Percentiles rank a stretch among this genome's conserved stretches.
Evolutionary conservation across 2,329 filamentous ascomycete species (phyloP).

Genomic region (Aspergillus cejpii): DNA sequence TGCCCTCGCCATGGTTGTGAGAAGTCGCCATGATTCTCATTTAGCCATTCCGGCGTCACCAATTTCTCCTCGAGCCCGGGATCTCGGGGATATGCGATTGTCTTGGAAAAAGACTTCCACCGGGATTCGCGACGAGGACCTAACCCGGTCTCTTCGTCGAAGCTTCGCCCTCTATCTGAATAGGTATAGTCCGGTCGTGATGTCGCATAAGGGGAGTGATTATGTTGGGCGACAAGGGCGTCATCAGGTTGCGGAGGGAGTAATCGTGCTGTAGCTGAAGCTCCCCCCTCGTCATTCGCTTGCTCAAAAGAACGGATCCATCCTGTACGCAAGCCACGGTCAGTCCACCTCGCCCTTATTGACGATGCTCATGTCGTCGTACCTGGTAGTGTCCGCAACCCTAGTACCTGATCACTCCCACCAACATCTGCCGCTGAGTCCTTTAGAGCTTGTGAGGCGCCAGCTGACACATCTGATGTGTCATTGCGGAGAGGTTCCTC

Average conservation of each 20-base stretch:
- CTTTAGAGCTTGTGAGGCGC: conserved; percentile 15
- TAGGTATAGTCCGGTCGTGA: conserved; percentile 18
- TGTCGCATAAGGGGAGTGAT: conserved; percentile 35
- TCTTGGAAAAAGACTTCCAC: conserved; percentile 42
- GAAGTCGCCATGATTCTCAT: conserved; percentile 41
- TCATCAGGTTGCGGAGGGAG: conserved; percentile 35
- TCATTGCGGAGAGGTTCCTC: conserved; percentile 14
- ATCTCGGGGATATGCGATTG: conserved; percentile 39
- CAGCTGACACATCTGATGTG: conserved; percentile 17
- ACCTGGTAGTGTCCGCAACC: conserved; percentile 36
- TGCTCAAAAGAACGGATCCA: conserved; percentile 42
- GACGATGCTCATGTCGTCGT: conserved; percentile 7
- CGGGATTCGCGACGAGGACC: conserved; percentile 36
- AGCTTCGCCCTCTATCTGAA: conserved; percentile 4
- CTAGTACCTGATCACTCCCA: conserved; percentile 7
- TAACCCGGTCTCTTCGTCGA: conserved; percentile 5
- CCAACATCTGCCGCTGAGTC: conserved; percentile 13
- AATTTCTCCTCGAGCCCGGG: conserved; percentile 34
- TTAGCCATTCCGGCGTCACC: conserved; percentile 43
- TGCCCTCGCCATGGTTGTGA: conserved; percentile 49
- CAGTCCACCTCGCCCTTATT: conserved; percentile 3
- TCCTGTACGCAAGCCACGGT: conserved; percentile 20
- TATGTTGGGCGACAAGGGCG: conserved; percentile 44
- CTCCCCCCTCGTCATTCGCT: conserved; percentile 33
- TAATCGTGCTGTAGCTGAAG: conserved; percentile 28